Percentiles rank a stretch among this genome's conserved stretches.
These are phyloP conservation scores for Vigna trinervia DNA, from an alignment of 306 rosid genomes.

Conservation along the genomic window DNA sequence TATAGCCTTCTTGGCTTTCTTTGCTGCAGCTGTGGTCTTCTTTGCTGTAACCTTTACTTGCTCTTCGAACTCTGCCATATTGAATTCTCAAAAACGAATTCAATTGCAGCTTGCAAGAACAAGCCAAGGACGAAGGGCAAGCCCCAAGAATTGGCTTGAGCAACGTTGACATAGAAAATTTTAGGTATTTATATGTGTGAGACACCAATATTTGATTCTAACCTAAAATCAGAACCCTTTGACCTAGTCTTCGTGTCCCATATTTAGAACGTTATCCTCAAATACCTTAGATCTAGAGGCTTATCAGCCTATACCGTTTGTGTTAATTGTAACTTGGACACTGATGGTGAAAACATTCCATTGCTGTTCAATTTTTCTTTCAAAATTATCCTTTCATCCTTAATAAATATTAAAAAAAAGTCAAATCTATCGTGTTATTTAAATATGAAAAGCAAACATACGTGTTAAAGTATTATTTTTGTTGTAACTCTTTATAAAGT, in stretches of 20 bases:
- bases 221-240: slow-evolving; percentile 7
- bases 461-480: too few relatives aligned
- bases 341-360: too few relatives aligned
- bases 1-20: slow-evolving; percentile 39
- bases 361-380: too few relatives aligned
- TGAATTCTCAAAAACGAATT: slow-evolving; percentile 41
- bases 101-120: not conserved
- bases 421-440: too few relatives aligned
- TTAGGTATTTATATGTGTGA: slow-evolving; percentile 27
- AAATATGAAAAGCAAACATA: too few relatives aligned
- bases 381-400: too few relatives aligned
- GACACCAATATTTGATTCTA: not conserved
- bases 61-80: slow-evolving; percentile 46
- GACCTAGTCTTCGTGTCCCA: not conserved
- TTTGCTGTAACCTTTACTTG: slow-evolving; percentile 35
- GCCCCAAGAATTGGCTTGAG: not conserved
- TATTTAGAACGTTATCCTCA: slow-evolving; percentile 2
- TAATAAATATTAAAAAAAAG: too few relatives aligned
- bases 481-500: too few relatives aligned
- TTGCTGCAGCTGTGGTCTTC: slow-evolving; percentile 32
- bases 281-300: not conserved
- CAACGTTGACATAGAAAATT: not conserved
- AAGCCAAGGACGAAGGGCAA: not conserved
- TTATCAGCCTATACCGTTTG: not conserved
- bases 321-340: not conserved